These are phyloP conservation scores for Ballota nigra DNA, from an alignment of 257 asterid genomes.

Conservation along the genomic window DNA sequence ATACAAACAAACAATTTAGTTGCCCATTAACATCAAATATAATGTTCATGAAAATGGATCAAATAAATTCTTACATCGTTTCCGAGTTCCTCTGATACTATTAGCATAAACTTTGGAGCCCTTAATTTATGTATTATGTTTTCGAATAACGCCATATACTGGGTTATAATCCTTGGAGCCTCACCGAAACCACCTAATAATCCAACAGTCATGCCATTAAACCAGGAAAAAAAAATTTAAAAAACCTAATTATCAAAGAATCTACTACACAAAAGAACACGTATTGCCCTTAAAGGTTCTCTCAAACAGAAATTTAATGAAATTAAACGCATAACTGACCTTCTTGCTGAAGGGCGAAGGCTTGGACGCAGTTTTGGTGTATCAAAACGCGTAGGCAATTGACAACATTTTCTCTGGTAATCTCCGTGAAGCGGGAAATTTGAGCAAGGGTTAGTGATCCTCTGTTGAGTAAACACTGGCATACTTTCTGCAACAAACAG, in stretches of 20 bases:
- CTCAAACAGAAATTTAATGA: background rate
- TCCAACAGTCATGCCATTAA: background rate
- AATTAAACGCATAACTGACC: slow-evolving; percentile 44
- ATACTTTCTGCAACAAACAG: slow-evolving; percentile 62
- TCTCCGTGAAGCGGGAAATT: slow-evolving; percentile 54
- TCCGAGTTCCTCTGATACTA: slow-evolving; percentile 75
- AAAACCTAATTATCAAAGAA: background rate
- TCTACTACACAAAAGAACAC: background rate
- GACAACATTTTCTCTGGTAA: slow-evolving; percentile 50
- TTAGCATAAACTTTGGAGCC: slow-evolving; percentile 63
- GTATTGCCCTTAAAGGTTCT: background rate
- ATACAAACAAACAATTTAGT: slow-evolving; percentile 13
- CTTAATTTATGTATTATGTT: slow-evolving; percentile 70
- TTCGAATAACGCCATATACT: slow-evolving; percentile 70
- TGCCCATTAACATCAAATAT: background rate
- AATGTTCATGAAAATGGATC: background rate
- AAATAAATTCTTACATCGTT: slow-evolving; percentile 43
- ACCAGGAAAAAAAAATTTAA: background rate
- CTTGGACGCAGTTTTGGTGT: slow-evolving; percentile 89
- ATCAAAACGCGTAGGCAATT: slow-evolving; percentile 75
- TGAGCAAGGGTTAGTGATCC: slow-evolving; percentile 61
- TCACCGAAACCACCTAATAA: slow-evolving; percentile 52
- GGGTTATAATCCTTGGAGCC: slow-evolving; percentile 46
- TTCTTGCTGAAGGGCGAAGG: slow-evolving; percentile 50
- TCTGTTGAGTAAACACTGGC: slow-evolving; percentile 66